Evolutionary conservation across 1,139 yeast genomes (phyloP), one percentile per base, ranked within the genome.

Genomic region (Casaregolazyma suthepensis): DNA sequence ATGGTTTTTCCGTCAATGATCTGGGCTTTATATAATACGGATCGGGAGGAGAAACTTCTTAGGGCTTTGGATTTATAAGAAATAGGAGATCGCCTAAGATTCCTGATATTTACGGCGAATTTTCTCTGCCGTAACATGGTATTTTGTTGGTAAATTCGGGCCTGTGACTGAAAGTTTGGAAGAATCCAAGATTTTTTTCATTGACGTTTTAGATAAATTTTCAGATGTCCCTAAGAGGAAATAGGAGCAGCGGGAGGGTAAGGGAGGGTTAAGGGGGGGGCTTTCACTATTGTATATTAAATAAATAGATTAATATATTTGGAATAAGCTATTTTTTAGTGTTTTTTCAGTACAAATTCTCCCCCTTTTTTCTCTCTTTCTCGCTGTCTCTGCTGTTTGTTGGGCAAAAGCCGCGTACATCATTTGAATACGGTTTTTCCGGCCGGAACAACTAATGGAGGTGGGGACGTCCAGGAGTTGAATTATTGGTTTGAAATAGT

Each of bases 1-100:
- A 84, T 77, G 53, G 81, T 78, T 70, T 83, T 86, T 48, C 94
- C 94, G 70, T 86, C 89, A 59, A 86, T 83, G 53, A 76, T 59
- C 57, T 69, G 65, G 17, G 72, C 73, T 58, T 58, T 54, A 17
- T 57, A 48, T 12, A 48, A 20, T 1, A 18, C 13, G n/a, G 50
- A 40, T 35, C 17, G 17, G 10, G 56, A 23, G 5, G 56, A 50
- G 13, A 59, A 56, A 19, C 55, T 52, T 15, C 48, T 19, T 3
- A 23, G 38, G 40, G 51, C 23, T 7, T 7, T 26, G 12, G 31
- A 26, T 5, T 9, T 9, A 26, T 26, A 26, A 5, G 31, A 26
- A 5, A 9, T 5, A 26, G 31, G 31, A 26, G n/a, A 26, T 26
- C 12, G 6, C 10, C 10, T 26, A 12, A 26, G 31, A 26, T 26